Percentiles rank a stretch among this genome's conserved stretches.
Conservation (phyloP, 768 basidiomycete genomes). For the Pleurotus tuber-regium region DNA sequence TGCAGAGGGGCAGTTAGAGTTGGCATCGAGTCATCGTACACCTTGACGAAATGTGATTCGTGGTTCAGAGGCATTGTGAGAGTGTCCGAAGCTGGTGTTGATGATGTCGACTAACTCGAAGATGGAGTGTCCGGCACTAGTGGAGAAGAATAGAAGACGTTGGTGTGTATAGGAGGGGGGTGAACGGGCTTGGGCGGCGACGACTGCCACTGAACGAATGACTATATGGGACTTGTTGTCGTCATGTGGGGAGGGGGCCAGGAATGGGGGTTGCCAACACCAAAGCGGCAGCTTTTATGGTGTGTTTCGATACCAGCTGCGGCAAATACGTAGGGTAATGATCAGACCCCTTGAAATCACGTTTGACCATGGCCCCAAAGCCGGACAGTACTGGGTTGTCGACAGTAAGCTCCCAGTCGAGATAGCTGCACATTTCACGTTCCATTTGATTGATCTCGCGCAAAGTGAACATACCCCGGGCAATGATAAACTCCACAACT, state of each 20-base stretch:
- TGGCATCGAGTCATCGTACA: conserved; percentile 38
- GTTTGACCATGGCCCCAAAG: conserved; percentile 58
- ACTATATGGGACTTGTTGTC: conserved; percentile 45
- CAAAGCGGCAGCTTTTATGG: conserved; percentile 42
- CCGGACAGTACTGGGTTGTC: conserved; percentile 57
- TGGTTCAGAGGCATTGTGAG: conserved; percentile 55
- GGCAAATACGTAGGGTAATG: conserved; percentile 65
- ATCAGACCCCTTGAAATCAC: conserved; percentile 53
- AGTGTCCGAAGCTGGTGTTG: conserved; percentile 59
- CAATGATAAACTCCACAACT: conserved; percentile 89
- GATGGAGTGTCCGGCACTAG: conserved; percentile 54
- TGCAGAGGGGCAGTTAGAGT: conserved; percentile 23
- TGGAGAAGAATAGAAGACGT: conserved; percentile 24
- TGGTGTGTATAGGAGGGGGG: conserved; percentile 29
- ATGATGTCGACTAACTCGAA: conserved; percentile 42
- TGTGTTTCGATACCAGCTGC: conserved; percentile 59
- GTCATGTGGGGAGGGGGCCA: conserved; percentile 41
- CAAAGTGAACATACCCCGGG: conserved; percentile 80
- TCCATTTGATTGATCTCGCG: conserved; percentile 97
- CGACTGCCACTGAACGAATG: conserved; percentile 35
- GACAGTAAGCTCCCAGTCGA: conserved; percentile 89
- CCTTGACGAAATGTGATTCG: conserved; percentile 47
- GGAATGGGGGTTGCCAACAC: conserved; percentile 37
- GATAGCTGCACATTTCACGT: conserved; percentile 86
- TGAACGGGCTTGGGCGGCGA: conserved; percentile 27